phyloP scores from a whole-genome alignment of 139 green algal genomes.

The Chlorella ohadii region DNA sequence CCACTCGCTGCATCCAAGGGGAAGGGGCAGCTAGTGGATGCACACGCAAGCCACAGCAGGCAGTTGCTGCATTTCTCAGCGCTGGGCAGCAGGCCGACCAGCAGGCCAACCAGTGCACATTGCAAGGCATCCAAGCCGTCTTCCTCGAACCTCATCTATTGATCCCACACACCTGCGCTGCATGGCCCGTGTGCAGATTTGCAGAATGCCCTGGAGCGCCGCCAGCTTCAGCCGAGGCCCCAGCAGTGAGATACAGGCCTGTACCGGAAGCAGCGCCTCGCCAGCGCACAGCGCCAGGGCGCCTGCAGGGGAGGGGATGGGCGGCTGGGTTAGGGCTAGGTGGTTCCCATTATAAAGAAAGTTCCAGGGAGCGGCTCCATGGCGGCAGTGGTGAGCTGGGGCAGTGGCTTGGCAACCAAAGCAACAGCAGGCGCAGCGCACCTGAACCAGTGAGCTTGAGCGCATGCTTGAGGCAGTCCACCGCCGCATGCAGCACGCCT shows the following conservation, averaged over 20 bases:
- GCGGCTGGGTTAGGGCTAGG: not conserved
- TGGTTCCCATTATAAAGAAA: no score
- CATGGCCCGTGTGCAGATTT: conserved; percentile 12
- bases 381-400: no score
- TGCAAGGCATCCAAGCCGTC: no score
- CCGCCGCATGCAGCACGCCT: conserved; percentile 21
- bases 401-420: no score
- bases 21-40: no score
- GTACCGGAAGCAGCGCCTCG: conserved; percentile 27
- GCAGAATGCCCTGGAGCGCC: conserved; percentile 9
- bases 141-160: no score
- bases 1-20: conserved; percentile 42
- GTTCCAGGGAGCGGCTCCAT: no score
- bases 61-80: no score
- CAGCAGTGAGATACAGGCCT: conserved; percentile 15
- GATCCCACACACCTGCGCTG: not conserved
- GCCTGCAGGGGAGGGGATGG: not conserved
- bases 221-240: conserved; percentile 21
- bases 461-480: conserved; percentile 30
- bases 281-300: not conserved
- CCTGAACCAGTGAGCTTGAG: conserved; percentile 22
- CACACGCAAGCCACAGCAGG: no score
- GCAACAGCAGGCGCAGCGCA: not conserved
- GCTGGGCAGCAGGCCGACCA: no score
- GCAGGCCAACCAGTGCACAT: not conserved